Evolutionary conservation across 2,329 filamentous ascomycete genomes (phyloP).

Genomic region (Neopestalotiopsis sp.): DNA sequence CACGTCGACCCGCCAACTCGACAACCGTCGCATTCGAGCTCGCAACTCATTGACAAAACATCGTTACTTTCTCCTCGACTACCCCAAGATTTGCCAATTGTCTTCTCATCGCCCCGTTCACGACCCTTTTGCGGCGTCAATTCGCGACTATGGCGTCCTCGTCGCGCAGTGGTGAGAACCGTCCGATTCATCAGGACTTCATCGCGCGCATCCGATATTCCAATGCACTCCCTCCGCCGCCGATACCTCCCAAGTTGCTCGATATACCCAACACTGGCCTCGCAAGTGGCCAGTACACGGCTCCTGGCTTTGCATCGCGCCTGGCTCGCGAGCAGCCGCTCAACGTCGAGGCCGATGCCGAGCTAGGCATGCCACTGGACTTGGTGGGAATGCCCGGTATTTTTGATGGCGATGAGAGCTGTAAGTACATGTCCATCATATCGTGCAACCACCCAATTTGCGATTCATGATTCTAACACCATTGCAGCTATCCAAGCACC

Average conservation of each 20-base stretch:
- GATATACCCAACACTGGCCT: conserved; percentile 95
- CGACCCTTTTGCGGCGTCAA: not conserved
- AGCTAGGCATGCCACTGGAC: conserved; percentile 97
- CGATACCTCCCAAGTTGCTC: conserved; percentile 93
- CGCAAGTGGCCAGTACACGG: conserved; percentile 85
- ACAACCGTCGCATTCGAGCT: not conserved
- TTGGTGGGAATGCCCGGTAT: conserved; percentile 93
- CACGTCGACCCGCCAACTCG: not conserved
- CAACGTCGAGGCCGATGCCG: conserved; percentile 96
- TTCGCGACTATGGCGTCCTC: conserved; percentile 45
- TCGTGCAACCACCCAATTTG: conserved; percentile 19
- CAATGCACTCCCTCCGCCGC: conserved; percentile 92
- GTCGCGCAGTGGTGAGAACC: conserved; percentile 54
- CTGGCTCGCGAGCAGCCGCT: conserved; percentile 89
- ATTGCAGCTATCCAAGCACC: conserved; percentile 79
- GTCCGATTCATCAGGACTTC: conserved; percentile 88
- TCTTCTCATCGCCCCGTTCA: not conserved
- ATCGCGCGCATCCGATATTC: conserved; percentile 95
- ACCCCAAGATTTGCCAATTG: not conserved
- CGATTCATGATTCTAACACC: conserved; percentile 24
- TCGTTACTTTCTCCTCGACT: not conserved
- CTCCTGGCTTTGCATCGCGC: conserved; percentile 85
- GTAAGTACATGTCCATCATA: conserved; percentile 55
- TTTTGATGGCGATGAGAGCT: conserved; percentile 93
- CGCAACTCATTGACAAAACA: not conserved